Conservation (phyloP, 2,329 filamentous ascomycete genomes). For the Colletotrichum euphorbiae region DNA sequence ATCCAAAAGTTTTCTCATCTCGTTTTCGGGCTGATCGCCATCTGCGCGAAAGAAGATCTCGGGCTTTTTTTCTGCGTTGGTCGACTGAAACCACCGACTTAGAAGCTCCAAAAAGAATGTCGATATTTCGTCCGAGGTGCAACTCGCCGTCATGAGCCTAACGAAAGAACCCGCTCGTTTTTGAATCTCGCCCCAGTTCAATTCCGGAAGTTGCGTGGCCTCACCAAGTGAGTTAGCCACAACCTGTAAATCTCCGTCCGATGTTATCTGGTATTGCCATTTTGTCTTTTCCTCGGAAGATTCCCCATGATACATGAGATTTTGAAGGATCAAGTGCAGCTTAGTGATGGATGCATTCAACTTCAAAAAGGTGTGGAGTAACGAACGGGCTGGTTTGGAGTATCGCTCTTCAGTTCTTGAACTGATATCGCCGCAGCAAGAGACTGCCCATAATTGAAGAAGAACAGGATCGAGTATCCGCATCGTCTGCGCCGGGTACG, state of each 20-base stretch:
- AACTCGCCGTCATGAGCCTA: conserved; percentile 60
- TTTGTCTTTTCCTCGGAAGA: conserved; percentile 44
- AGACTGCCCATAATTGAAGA: conserved; percentile 72
- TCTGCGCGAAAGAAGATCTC: conserved; percentile 44
- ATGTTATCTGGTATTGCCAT: conserved; percentile 66
- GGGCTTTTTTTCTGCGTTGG: conserved; percentile 44
- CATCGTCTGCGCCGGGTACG: conserved; percentile 73
- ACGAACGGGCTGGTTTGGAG: conserved; percentile 58
- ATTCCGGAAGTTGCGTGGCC: conserved; percentile 39
- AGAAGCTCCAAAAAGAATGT: conserved; percentile 71
- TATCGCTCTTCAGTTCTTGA: conserved; percentile 52
- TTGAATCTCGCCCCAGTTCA: conserved; percentile 60
- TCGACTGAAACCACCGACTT: conserved; percentile 64
- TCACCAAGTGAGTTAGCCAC: conserved; percentile 45
- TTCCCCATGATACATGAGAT: conserved; percentile 68
- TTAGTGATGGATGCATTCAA: conserved; percentile 65
- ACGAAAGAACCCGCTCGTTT: conserved; percentile 61
- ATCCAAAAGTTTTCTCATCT: conserved; percentile 64
- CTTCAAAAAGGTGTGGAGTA: conserved; percentile 69
- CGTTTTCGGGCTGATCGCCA: conserved; percentile 51
- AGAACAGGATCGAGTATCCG: conserved; percentile 70
- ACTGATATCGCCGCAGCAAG: conserved; percentile 59
- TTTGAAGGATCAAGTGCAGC: conserved; percentile 61
- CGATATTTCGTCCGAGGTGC: conserved; percentile 67
- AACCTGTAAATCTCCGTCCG: conserved; percentile 64